Conservation (phyloP, 192 early-diverging fungal genomes). For the Linnemannia exigua region DNA sequence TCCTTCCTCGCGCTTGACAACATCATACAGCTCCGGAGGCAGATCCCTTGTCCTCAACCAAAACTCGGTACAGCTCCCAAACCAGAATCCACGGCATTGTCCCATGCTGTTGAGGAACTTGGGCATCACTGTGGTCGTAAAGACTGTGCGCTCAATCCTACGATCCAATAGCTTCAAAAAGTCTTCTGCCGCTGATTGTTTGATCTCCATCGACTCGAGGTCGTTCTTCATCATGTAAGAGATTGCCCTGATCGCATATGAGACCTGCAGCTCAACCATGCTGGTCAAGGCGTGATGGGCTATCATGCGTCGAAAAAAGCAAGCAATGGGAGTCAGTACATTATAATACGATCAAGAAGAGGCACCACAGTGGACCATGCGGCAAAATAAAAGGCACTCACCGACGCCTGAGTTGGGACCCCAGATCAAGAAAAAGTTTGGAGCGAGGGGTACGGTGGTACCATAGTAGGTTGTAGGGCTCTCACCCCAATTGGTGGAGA, state of each 20-base stretch:
- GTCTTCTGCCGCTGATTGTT: conserved; percentile 40
- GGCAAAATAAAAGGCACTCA: not conserved
- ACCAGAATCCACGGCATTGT: conserved; percentile 49
- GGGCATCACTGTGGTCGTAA: conserved; percentile 36
- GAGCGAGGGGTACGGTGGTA: conserved; percentile 42
- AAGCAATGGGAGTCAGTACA: not conserved
- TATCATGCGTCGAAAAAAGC: not conserved
- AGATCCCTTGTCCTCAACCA: conserved; percentile 38
- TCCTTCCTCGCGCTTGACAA: not conserved
- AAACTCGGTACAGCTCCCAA: conserved; percentile 40
- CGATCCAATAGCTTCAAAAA: conserved; percentile 27
- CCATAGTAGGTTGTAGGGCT: conserved; percentile 47
- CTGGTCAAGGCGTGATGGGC: conserved; percentile 38
- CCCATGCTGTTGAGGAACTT: conserved; percentile 37
- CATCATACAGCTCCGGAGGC: conserved; percentile 30
- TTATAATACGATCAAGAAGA: not conserved
- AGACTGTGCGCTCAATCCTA: conserved; percentile 25
- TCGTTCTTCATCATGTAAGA: conserved; percentile 52
- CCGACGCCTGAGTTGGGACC: conserved; percentile 48
- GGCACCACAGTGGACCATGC: too few species aligned
- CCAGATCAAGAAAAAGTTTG: conserved; percentile 52
- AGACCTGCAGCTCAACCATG: conserved; percentile 39
- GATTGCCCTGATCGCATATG: conserved; percentile 29
- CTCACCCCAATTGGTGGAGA: conserved; percentile 37
- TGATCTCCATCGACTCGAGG: conserved; percentile 39